Base-by-base conservation (phyloP, 345 rosid genomes). In the Turnera subulata region DNA sequence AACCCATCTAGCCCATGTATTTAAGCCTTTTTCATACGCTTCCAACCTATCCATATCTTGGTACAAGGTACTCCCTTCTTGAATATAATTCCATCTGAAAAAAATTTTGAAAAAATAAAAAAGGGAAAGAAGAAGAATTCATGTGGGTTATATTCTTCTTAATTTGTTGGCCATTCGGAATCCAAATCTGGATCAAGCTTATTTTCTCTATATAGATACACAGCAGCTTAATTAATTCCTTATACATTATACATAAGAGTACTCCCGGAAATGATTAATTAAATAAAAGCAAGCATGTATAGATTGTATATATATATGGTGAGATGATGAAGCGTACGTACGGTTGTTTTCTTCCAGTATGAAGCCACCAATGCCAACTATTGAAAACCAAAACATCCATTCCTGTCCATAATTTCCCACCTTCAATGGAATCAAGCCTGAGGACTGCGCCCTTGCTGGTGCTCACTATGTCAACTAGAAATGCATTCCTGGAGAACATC, bases 311-410 rank as follows among this genome's bases (percentile, higher is more conserved):
- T 42, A 16, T 13, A 42, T 42, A 42, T 42, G 12, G 12, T 37
- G n/a, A 42, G 14, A 11, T 42, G n/a, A 13, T 8, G 0, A 42
- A 11, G 14, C 21, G 1, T 1, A 48, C 75, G 38, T 71, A 91
- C 84, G 89, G 84, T 65, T 91, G 98, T 58, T 91, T 88, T 55
- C 81, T 66, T 19, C 74, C 85, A 0, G 80, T 73, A 62, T 91
- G 98, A 57, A 83, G 86, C 98, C 98, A 91, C 98, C 96, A 91
- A 52, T 91, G 98, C 98, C 98, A 91, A 2, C 94, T 55, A 45
- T 91, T 72, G 71, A 88, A 91, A 51, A 91, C 22, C 72, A 91
- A 58, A 25, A 78, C 66, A 61, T 88, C 86, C 19, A 57, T 74
- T 0, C 59, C 73, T 61, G 61, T 72, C 98, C 96, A 91, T 5